Percentiles rank a stretch among this genome's conserved stretches.
These are phyloP conservation scores for Cystobasidium slooffiae DNA, from an alignment of 1,284 basidiomycete genomes.

Conservation along the genomic window DNA sequence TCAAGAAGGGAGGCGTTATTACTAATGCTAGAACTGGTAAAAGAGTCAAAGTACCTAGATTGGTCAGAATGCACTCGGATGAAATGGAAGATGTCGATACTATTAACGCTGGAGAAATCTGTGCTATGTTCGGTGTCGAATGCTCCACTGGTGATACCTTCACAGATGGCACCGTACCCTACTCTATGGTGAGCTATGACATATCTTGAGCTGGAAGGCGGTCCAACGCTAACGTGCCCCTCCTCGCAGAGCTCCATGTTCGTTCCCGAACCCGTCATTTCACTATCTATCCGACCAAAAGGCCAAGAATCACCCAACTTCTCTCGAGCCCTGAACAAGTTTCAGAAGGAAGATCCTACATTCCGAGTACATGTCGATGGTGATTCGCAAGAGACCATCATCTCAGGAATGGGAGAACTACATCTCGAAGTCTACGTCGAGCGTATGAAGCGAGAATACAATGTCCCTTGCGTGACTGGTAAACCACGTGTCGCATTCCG, in stretches of 20 bases:
- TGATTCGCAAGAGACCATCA: conserved; percentile 99
- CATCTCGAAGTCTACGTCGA: conserved; percentile 99
- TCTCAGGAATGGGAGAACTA: conserved; percentile 98
- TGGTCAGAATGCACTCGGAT: conserved; percentile 97
- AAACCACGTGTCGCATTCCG: conserved; percentile 97
- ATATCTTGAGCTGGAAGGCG: not conserved
- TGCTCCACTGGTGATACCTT: conserved; percentile 99
- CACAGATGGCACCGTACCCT: conserved; percentile 83
- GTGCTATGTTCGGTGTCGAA: conserved; percentile 98
- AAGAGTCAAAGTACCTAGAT: conserved; percentile 94
- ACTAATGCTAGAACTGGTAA: conserved; percentile 95
- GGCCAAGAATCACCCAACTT: conserved; percentile 95
- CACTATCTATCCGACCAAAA: conserved; percentile 87
- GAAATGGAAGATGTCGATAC: conserved; percentile 99
- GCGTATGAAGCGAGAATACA: conserved; percentile 97
- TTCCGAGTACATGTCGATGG: conserved; percentile 95
- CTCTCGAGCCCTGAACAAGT: conserved; percentile 92
- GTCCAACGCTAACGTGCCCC: not conserved
- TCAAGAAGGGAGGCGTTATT: conserved; percentile 83
- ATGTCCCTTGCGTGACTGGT: conserved; percentile 89
- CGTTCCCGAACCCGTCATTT: conserved; percentile 98
- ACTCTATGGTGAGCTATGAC: conserved; percentile 74
- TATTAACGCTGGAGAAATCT: conserved; percentile 98
- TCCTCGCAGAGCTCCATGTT: conserved; percentile 86
- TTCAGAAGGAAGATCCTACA: conserved; percentile 99